Percentiles rank a stretch among this genome's conserved stretches.
These are phyloP conservation scores for Spizellomyces punctatus DNA, from an alignment of 192 early-diverging fungal genomes.

Conservation along the genomic window DNA sequence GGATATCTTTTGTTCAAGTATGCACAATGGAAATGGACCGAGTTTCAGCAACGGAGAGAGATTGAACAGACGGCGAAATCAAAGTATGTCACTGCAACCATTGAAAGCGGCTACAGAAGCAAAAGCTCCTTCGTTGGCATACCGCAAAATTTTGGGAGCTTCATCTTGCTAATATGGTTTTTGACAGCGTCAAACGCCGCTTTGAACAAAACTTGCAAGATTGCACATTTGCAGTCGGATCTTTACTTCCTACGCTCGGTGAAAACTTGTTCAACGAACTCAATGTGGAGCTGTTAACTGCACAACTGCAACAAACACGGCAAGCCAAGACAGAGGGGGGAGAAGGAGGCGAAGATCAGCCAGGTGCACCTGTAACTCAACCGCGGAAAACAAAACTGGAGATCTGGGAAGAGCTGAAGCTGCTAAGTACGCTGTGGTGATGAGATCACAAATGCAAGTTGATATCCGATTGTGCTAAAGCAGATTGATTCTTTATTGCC, in stretches of 20 bases:
- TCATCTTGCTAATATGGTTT: not conserved
- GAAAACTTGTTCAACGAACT: constrained; percentile 77
- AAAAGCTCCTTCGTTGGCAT: no score
- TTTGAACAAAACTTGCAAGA: constrained; percentile 96
- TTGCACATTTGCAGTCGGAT: constrained; percentile 82
- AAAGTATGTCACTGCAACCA: constrained; percentile 60
- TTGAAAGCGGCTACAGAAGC: not conserved
- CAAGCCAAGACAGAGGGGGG: constrained; percentile 8
- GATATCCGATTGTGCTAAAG: no score
- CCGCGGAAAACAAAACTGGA: constrained; percentile 46
- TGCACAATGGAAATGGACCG: constrained; percentile 68
- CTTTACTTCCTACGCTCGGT: constrained; percentile 77
- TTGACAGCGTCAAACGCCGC: constrained; percentile 73
- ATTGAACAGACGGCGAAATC: constrained; percentile 71
- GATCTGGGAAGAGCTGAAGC: constrained; percentile 90
- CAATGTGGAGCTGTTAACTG: constrained; percentile 77
- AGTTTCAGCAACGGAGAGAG: constrained; percentile 69
- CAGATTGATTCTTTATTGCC: not conserved
- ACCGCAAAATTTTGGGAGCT: not conserved
- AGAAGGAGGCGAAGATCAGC: not conserved
- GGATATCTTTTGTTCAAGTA: constrained; percentile 58
- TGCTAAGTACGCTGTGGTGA: constrained; percentile 58
- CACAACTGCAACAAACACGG: constrained; percentile 61
- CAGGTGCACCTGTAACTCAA: not conserved
- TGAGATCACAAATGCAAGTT: not conserved